Evolutionary conservation across 2,329 filamentous ascomycete genomes (phyloP).

Genomic region (Penicillium crustosum): DNA sequence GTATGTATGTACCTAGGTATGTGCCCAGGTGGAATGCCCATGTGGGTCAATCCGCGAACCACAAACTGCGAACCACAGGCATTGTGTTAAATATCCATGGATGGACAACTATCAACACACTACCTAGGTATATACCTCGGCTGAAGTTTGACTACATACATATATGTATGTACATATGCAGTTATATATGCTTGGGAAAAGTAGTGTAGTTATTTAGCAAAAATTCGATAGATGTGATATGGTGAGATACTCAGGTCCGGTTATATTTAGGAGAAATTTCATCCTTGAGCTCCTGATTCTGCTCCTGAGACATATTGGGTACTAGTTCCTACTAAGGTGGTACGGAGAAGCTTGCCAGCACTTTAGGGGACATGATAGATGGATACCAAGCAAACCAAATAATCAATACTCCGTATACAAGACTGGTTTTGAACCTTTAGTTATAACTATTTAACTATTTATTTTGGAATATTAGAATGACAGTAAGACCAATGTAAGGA

Average conservation of each 20-base stretch:
- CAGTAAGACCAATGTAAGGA: background rate
- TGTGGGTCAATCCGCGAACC: background rate
- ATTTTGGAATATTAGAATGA: no score
- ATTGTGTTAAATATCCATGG: background rate
- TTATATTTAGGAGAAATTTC: background rate
- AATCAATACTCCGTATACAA: background rate
- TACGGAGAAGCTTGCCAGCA: background rate
- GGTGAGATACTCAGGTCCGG: background rate
- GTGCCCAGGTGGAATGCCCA: no score
- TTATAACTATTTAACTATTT: background rate
- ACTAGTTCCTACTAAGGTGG: background rate
- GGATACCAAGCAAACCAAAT: background rate
- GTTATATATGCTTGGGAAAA: no score
- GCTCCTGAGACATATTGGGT: background rate
- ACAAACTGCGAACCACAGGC: background rate
- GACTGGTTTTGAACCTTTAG: background rate
- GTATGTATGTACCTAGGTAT: no score
- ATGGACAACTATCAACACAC: background rate
- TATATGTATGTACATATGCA: no score
- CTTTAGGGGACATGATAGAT: background rate
- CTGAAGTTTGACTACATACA: background rate
- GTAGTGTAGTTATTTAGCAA: background rate
- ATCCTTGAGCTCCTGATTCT: background rate
- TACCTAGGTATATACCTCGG: background rate
- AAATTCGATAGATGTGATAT: background rate